Evolutionary conservation across 139 green algal genomes (phyloP).

Genomic region (Tetradesmus obliquus): DNA sequence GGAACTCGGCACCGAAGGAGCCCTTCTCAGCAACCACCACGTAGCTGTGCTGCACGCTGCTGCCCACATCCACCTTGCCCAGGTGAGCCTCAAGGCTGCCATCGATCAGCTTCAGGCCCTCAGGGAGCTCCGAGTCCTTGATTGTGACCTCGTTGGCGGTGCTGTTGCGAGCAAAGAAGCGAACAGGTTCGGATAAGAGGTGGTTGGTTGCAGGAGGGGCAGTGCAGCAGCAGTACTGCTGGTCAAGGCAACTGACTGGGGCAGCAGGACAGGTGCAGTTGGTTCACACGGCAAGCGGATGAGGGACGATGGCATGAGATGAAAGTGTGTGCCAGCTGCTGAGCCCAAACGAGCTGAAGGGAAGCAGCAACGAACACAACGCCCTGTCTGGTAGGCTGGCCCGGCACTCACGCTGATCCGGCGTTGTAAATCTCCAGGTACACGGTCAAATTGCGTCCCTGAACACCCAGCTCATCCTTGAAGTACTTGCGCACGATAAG

Average conservation of each 20-base stretch:
- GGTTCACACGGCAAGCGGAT: too few relatives aligned
- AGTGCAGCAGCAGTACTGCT: neutral
- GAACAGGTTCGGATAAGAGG: neutral
- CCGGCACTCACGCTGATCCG: conserved; percentile 42
- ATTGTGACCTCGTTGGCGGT: conserved; percentile 50
- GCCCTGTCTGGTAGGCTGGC: neutral
- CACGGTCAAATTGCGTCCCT: conserved; percentile 59
- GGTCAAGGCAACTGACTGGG: neutral
- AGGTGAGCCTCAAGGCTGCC: conserved; percentile 31
- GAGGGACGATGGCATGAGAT: too few relatives aligned
- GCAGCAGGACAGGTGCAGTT: neutral
- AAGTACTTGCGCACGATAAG: conserved; percentile 56
- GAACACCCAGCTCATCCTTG: conserved; percentile 56
- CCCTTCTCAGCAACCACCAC: conserved; percentile 50
- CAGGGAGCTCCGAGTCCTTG: conserved; percentile 33
- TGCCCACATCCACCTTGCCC: conserved; percentile 49
- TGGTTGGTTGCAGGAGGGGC: neutral
- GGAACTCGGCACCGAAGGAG: conserved; percentile 27
- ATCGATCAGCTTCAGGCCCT: conserved; percentile 46
- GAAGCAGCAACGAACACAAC: neutral
- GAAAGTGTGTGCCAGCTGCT: neutral
- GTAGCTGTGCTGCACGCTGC: conserved; percentile 51
- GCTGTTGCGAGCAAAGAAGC: conserved; percentile 14
- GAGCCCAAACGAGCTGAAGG: neutral
- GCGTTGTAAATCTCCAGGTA: conserved; percentile 57